These are phyloP conservation scores for Nicotiana undulata DNA, from an alignment of 257 asterid genomes.

Conservation along the genomic window DNA sequence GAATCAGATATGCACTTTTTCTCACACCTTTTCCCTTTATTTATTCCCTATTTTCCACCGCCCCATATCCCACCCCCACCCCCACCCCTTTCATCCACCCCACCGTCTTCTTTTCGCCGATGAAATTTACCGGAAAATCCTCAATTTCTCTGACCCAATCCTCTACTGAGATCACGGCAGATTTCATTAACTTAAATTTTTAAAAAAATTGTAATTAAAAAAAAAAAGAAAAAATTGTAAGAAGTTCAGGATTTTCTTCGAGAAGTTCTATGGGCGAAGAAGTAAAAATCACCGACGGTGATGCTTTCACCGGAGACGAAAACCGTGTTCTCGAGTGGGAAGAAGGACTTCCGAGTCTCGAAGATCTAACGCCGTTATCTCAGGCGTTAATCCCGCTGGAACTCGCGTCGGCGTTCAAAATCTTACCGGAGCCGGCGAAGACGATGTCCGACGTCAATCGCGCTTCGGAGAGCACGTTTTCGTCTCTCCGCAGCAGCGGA, in stretches of 20 bases:
- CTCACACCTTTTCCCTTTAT: conserved; percentile 12
- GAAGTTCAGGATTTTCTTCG: neutral
- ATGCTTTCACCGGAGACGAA: neutral
- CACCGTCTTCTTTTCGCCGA: neutral
- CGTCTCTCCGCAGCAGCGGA: neutral
- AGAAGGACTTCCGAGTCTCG: conserved; percentile 15
- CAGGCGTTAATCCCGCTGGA: conserved; percentile 17
- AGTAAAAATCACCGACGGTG: conserved; percentile 28
- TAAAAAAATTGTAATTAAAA: neutral
- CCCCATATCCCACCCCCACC: conserved; percentile 9
- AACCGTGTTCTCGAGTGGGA: conserved; percentile 17
- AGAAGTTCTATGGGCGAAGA: conserved; percentile 45
- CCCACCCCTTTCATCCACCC: neutral
- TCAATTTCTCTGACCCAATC: neutral
- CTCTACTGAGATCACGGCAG: neutral
- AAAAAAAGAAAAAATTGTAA: neutral
- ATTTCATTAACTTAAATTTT: neutral
- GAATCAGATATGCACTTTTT: conserved; percentile 62
- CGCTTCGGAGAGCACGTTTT: conserved; percentile 13
- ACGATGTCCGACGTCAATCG: conserved; percentile 19
- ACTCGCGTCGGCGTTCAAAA: conserved; percentile 19
- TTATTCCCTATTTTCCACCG: conserved; percentile 22
- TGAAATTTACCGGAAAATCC: neutral
- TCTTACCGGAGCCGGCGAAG: conserved; percentile 12
- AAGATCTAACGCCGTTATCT: conserved; percentile 20